Evolutionary conservation across 352 stramenopile genomes (phyloP).

Genomic region (Aphanomyces astaci): DNA sequence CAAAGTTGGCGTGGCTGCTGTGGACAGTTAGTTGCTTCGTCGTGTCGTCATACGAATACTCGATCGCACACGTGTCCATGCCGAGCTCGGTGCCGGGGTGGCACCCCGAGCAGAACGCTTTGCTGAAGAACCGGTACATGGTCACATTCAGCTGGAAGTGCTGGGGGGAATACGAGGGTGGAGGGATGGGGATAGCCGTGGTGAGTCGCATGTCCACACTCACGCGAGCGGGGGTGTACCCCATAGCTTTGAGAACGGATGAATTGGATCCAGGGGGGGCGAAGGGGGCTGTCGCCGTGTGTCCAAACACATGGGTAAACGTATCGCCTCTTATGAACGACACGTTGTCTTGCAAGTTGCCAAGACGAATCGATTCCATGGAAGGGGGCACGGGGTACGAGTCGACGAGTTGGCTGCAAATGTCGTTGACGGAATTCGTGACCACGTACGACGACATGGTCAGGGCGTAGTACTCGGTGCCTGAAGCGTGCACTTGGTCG

Average conservation of each 20-base stretch:
- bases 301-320: conserved; percentile 9
- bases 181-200: neutral
- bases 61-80: conserved; percentile 8
- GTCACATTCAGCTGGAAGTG: neutral
- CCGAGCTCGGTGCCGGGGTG: conserved; percentile 9
- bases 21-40: conserved; percentile 9
- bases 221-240: conserved; percentile 5
- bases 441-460: neutral
- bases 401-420: neutral
- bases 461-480: neutral
- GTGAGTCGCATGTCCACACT: conserved; percentile 14
- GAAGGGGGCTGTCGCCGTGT: neutral
- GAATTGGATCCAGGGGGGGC: neutral
- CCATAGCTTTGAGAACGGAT: neutral
- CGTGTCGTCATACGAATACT: conserved; percentile 10
- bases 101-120: conserved; percentile 15
- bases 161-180: neutral
- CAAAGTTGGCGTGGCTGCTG: neutral
- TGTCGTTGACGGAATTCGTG: neutral
- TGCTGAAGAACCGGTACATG: conserved; percentile 9
- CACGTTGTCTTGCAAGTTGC: neutral
- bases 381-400: neutral
- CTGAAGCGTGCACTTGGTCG: neutral
- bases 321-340: conserved; percentile 10
- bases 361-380: neutral